Base-by-base conservation (phyloP, 306 rosid genomes). In the Medicago ruthenica region DNA sequence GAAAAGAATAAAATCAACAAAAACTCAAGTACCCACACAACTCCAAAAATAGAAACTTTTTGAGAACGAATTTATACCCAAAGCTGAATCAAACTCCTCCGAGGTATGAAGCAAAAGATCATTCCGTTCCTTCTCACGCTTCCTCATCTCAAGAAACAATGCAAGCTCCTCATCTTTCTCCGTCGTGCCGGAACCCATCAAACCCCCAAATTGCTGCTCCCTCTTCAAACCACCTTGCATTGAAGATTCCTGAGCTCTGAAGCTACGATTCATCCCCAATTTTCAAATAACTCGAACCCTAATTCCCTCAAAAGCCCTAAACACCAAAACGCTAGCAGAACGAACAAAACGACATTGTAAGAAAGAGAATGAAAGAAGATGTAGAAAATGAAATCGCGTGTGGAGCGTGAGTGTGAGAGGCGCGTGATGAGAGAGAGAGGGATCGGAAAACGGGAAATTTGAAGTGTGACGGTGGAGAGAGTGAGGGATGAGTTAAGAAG, bases 91-190 rank as follows among this genome's bases (percentile, higher is more conserved):
- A 22, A 93, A 83, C 79, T 88, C 97, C 24, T 88, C 96, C 0
- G 89, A 88, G 77, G 41, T 76, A 70, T 87, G 89, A 41, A 89
- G 90, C 18, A 91, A 82, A 86, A 91, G 97, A 81, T 93, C 98
- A 75, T 83, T 89, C 62, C 93, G 76, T 74, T 93, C 98, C 75
- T 89, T 93, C 85, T 93, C 98, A 15, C 97, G 96, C 83, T 87
- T 91, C 82, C 86, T 90, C 96, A 93, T 90, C 84, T 93, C 98
- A 9, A 89, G 80, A 67, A 91, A 91, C 88, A 91, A 78, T 70
- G 94, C 93, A 14, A 91, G 92, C 79, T 93, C 98, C 39, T 93
- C 98, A 6, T 93, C 98, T 82, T 91, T 93, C 83, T 93, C 97
- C 6, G 71, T 67, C 1, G 71, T 20, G 11, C 21, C 54, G 0